Conservation (phyloP, 2,329 filamentous ascomycete species). For the Diaporthe longicolla region DNA sequence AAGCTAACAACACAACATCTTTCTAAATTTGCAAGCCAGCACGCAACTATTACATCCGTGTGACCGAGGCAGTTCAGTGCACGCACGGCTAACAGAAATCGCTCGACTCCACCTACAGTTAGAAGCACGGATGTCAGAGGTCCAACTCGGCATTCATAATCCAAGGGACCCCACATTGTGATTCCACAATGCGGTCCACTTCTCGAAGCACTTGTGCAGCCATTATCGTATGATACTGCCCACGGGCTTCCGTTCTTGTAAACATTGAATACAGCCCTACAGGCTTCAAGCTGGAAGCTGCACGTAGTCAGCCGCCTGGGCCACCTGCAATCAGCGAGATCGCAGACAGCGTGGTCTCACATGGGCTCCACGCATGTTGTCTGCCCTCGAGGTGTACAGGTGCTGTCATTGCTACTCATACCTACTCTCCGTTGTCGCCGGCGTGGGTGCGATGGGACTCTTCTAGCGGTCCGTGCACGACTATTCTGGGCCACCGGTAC, state of each 20-base stretch:
- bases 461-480: slow-evolving; percentile 14
- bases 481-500: slow-evolving; percentile 3
- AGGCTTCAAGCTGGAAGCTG: not conserved
- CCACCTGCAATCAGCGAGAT: not conserved
- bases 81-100: not conserved
- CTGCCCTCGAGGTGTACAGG: not conserved
- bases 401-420: not conserved
- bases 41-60: not conserved
- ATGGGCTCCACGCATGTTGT: no score
- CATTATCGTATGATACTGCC: slow-evolving; percentile 23
- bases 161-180: not conserved
- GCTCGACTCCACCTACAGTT: not conserved
- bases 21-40: not conserved
- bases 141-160: not conserved
- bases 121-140: not conserved
- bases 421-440: not conserved
- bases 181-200: not conserved
- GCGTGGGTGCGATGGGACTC: not conserved
- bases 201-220: not conserved
- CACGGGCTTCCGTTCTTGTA: not conserved
- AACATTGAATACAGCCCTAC: not conserved
- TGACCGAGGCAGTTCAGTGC: not conserved
- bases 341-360: not conserved
- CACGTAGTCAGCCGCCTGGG: not conserved
- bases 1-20: not conserved